phyloP scores from a whole-genome alignment of 345 rosid genomes.

The Euphorbia pulcherrima region DNA sequence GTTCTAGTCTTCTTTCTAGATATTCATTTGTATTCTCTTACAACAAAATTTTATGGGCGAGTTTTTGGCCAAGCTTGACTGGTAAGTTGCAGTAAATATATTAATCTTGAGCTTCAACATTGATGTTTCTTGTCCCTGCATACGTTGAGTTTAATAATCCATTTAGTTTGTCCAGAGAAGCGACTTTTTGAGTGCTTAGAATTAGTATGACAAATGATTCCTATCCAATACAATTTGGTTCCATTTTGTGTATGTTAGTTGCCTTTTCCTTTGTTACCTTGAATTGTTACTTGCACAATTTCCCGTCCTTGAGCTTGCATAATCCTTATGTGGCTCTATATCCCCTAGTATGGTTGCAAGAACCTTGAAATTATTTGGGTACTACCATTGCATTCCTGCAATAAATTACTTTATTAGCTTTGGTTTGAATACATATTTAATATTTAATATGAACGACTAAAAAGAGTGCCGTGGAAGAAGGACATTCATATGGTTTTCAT shows the following conservation, averaged over 20 bases:
- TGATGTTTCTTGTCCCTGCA: background rate
- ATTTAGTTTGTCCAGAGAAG: background rate
- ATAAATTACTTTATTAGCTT: constrained; percentile 7
- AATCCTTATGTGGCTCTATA: background rate
- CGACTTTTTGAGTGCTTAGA: background rate
- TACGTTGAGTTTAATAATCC: background rate
- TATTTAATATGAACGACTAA: background rate
- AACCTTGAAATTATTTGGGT: constrained; percentile 4
- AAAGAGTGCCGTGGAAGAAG: too few relatives aligned
- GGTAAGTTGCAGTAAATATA: background rate
- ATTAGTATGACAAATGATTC: background rate
- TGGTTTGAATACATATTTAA: background rate
- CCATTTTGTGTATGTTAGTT: background rate
- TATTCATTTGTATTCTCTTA: background rate
- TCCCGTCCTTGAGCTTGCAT: background rate
- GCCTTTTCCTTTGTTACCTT: background rate
- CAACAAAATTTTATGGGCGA: background rate
- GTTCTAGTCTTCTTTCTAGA: too few relatives aligned
- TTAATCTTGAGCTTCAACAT: background rate
- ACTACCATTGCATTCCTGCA: background rate
- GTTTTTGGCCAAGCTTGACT: background rate
- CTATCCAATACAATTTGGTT: background rate
- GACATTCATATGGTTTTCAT: too few relatives aligned
- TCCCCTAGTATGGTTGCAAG: background rate
- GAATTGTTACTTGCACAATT: background rate